Evolutionary conservation across 805 yeast genomes (phyloP).

Genomic region (Candida xyloterini): DNA sequence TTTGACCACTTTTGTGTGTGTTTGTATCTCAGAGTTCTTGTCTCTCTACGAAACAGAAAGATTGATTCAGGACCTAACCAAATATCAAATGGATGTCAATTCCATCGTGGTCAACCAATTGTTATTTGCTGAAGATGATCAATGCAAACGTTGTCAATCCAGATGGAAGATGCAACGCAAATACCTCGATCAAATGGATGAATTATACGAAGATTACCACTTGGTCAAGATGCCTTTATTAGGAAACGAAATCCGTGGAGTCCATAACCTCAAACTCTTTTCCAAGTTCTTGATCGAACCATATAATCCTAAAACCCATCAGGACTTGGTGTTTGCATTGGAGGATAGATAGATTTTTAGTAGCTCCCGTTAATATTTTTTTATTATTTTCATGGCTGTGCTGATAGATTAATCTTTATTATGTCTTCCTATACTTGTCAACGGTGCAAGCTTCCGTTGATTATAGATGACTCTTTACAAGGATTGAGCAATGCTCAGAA

Average conservation of each 20-base stretch:
- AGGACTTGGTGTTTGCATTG: slow-evolving; percentile 49
- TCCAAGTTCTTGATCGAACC: slow-evolving; percentile 78
- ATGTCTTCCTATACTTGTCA: slow-evolving; percentile 47
- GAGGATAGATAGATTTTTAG: slow-evolving; percentile 39
- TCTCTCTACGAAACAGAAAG: slow-evolving; percentile 97
- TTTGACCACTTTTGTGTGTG: slow-evolving; percentile 92
- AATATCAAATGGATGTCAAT: slow-evolving; percentile 94
- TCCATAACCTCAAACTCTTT: slow-evolving; percentile 77
- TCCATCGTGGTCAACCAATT: slow-evolving; percentile 95
- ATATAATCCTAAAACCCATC: slow-evolving; percentile 65
- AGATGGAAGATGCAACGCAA: slow-evolving; percentile 96
- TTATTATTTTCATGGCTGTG: slow-evolving; percentile 1
- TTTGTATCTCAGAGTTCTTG: slow-evolving; percentile 94
- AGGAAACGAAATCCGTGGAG: slow-evolving; percentile 93
- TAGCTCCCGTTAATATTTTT: not conserved
- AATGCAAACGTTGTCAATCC: slow-evolving; percentile 86
- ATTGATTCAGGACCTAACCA: slow-evolving; percentile 92
- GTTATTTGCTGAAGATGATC: slow-evolving; percentile 76
- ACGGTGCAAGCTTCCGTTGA: slow-evolving; percentile 57
- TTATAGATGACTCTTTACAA: slow-evolving; percentile 52
- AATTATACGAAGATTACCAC: slow-evolving; percentile 95
- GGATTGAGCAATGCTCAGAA: slow-evolving; percentile 54
- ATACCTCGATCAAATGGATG: slow-evolving; percentile 92
- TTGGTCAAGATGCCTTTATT: slow-evolving; percentile 92
- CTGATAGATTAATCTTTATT: not conserved